These are phyloP conservation scores for Henckelia pumila DNA, from an alignment of 257 asterid species.

Conservation along the genomic window DNA sequence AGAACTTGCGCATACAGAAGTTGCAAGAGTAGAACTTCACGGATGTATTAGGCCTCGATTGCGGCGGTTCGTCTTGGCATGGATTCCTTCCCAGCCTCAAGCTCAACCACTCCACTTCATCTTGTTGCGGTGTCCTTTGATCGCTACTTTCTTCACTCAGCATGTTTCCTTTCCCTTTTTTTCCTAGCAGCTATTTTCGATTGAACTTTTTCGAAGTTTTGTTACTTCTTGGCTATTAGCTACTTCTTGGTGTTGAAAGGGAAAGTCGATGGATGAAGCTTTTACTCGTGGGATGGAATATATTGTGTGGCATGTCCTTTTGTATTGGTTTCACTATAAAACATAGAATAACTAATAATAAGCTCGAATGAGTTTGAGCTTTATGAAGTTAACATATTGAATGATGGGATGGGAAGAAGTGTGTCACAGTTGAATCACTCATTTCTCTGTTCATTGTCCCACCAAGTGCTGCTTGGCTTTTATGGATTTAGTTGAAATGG, in stretches of 20 bases:
- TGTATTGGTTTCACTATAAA: too few relatives aligned
- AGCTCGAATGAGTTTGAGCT: background rate
- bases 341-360: too few relatives aligned
- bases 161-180: conserved; percentile 29
- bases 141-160: conserved; percentile 33
- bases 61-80: conserved; percentile 39
- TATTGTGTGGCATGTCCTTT: too few relatives aligned
- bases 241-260: conserved; percentile 28
- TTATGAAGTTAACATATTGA: background rate
- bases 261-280: conserved; percentile 8
- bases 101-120: conserved; percentile 60
- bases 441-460: background rate
- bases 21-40: conserved; percentile 80
- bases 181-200: conserved; percentile 19
- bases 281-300: background rate
- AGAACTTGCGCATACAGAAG: conserved; percentile 90
- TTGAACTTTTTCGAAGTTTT: background rate
- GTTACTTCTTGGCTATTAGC: too few relatives aligned
- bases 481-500: background rate
- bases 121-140: conserved; percentile 29
- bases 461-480: background rate
- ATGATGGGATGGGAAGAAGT: background rate
- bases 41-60: conserved; percentile 37
- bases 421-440: background rate
- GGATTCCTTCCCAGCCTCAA: conserved; percentile 58